phyloP scores from a whole-genome alignment of 2,329 filamentous ascomycete species.

The Davidsoniella eucalypti region DNA sequence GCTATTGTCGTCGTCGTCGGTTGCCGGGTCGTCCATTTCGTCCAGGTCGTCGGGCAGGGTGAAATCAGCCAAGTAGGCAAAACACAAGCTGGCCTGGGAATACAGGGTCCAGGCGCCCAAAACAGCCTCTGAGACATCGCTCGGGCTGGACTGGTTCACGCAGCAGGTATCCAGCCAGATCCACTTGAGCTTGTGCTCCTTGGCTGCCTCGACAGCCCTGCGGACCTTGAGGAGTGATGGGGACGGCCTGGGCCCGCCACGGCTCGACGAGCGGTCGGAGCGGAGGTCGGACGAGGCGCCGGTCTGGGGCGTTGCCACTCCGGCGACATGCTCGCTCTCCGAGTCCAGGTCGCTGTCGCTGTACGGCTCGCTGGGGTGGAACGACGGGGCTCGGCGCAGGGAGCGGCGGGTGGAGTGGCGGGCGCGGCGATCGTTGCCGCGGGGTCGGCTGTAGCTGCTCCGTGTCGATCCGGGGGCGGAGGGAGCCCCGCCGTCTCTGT shows the following conservation, averaged over 20 bases:
- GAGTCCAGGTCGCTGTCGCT: constrained; percentile 9
- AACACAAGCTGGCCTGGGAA: constrained; percentile 15
- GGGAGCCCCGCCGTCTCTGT: not conserved
- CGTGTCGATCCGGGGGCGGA: not conserved
- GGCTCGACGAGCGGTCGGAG: constrained; percentile 2
- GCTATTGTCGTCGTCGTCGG: constrained; percentile 1
- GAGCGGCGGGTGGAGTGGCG: not conserved
- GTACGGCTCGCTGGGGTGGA: constrained; percentile 4
- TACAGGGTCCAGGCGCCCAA: constrained; percentile 18
- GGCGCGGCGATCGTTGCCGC: not conserved
- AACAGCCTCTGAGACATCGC: constrained; percentile 18
- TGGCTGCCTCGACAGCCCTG: constrained; percentile 5
- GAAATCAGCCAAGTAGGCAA: constrained; percentile 17
- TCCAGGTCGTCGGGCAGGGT: constrained; percentile 7
- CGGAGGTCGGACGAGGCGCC: constrained; percentile 3
- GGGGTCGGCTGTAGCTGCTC: constrained; percentile 1
- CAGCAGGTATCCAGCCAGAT: constrained; percentile 20
- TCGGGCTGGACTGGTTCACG: constrained; percentile 18
- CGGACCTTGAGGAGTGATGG: constrained; percentile 9
- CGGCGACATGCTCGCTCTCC: not conserved
- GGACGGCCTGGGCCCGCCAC: not conserved
- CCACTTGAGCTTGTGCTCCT: constrained; percentile 15
- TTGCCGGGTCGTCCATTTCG: constrained; percentile 4
- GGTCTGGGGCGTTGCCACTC: constrained; percentile 6
- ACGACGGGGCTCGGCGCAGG: not conserved